These are phyloP conservation scores for Kickxella alabastrina DNA, from an alignment of 192 early-diverging fungal species.

Conservation along the genomic window DNA sequence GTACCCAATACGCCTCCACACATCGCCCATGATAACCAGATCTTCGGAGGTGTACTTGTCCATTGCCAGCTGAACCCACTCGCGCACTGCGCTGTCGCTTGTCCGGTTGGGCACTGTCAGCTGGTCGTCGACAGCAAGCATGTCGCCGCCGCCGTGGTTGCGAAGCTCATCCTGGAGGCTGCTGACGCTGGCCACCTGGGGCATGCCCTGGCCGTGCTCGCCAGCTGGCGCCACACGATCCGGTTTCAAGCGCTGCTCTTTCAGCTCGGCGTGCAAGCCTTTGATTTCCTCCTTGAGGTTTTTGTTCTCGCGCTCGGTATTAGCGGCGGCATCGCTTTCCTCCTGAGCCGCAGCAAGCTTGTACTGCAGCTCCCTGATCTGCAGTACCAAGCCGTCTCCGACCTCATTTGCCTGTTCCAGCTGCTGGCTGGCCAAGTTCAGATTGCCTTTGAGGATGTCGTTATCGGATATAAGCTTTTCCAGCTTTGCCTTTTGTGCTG, in stretches of 20 bases:
- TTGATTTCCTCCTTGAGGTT: constrained; percentile 28
- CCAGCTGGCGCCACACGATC: constrained; percentile 1
- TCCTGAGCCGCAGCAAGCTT: constrained; percentile 28
- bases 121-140: constrained; percentile 30
- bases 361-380: constrained; percentile 24
- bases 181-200: background rate
- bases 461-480: background rate
- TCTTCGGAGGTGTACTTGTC: constrained; percentile 41
- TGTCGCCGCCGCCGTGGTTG: constrained; percentile 14
- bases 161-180: constrained; percentile 42
- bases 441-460: constrained; percentile 12
- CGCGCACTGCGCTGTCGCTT: constrained; percentile 18
- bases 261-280: constrained; percentile 23
- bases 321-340: constrained; percentile 18
- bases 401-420: constrained; percentile 24
- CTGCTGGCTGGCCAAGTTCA: constrained; percentile 29
- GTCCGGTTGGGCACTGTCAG: background rate
- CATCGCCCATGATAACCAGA: constrained; percentile 39
- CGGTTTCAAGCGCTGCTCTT: constrained; percentile 22
- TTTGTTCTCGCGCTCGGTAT: constrained; percentile 19
- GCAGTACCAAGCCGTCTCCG: constrained; percentile 21
- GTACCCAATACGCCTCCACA: constrained; percentile 50
- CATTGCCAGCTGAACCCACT: constrained; percentile 29
- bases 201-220: constrained; percentile 1
- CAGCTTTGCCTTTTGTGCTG: too few relatives aligned